Percentiles rank a stretch among this genome's conserved stretches.
Evolutionary conservation across 2,329 filamentous ascomycete species (phyloP).

Genomic region (Xylariaceae sp.): DNA sequence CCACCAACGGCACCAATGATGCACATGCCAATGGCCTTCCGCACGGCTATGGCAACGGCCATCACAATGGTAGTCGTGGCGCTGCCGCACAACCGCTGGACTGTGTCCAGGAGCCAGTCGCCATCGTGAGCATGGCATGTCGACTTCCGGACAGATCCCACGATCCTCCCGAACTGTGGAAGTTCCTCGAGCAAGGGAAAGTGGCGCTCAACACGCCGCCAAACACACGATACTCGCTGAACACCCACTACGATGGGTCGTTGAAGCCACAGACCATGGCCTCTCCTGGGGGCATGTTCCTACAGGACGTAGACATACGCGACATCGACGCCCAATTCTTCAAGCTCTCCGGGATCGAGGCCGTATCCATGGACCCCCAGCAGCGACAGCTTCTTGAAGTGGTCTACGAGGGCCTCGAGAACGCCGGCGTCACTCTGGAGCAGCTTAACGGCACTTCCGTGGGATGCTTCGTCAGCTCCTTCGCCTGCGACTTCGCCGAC

Average conservation of each 20-base stretch:
- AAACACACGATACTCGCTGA: conserved; percentile 33
- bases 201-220: conserved; percentile 30
- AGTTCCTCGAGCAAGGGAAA: neutral
- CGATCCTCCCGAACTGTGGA: conserved; percentile 4
- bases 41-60: too few relatives aligned
- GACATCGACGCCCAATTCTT: conserved; percentile 35
- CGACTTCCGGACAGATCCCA: neutral
- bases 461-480: conserved; percentile 3
- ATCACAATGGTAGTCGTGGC: too few relatives aligned
- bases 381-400: conserved; percentile 28
- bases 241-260: conserved; percentile 35
- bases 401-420: conserved; percentile 26
- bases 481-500: conserved; percentile 8
- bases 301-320: conserved; percentile 31
- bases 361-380: conserved; percentile 22
- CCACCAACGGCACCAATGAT: too few relatives aligned
- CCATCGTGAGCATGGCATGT: conserved; percentile 1
- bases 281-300: conserved; percentile 35
- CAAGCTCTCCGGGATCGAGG: conserved; percentile 17
- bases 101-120: neutral
- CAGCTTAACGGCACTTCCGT: neutral
- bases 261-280: conserved; percentile 34
- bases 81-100: too few relatives aligned
- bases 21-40: too few relatives aligned
- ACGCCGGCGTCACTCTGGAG: conserved; percentile 1